Base-by-base conservation (phyloP, 495 filamentous ascomycete species). In the Letharia columbiana region DNA sequence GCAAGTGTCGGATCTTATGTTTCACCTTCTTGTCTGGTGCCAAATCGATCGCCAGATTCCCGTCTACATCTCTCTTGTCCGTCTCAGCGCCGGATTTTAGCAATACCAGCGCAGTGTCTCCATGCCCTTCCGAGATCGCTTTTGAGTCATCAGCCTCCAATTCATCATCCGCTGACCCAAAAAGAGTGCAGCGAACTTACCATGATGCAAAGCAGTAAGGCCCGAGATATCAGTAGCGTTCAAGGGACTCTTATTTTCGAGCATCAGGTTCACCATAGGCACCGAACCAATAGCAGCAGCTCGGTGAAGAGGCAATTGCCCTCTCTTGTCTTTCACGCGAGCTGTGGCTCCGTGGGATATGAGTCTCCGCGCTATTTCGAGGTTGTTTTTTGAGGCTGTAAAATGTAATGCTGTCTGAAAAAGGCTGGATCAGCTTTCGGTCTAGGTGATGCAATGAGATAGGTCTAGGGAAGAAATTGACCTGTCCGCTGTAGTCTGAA, bases 131-230 rank as follows among this genome's bases (percentile, higher is more conserved):
- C 0, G 91, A 89, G 66, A 97, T 83, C 3, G 89, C 70, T 72
- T 6, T 23, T 12, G 7, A 35, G 49, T 11, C 13, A 33, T 64
- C 13, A 62, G 49, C 40, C 47, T 18, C 33, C 39, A 8, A 1
- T 37, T 37, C 10, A 20, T 4, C 11, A 60, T 61, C 18, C 42
- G 20, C 11, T 2, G 42, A 33, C n/a, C 23, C 40, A 35, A 35
- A 20, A 66, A n/a, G 20, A 42, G 65, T 60, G 58, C 10, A 39
- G 15, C 7, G 12, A 44, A 54, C 68, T 39, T 49, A 72, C 70
- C 94, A 78, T 99, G 95, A 76, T 99, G 94, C 72, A 99, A 77
- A 18, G 92, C 86, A 44, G 95, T 98, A 65, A 89, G 81, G 2
- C 93, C 92, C 63, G 89, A 84, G 13, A 79, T 78, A 78, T 99